A percentile compares a stretch with the other conserved stretches of the same genome.
Evolutionary conservation across 352 stramenopile species (phyloP).

Genomic region (Globisporangium heterothallicum): DNA sequence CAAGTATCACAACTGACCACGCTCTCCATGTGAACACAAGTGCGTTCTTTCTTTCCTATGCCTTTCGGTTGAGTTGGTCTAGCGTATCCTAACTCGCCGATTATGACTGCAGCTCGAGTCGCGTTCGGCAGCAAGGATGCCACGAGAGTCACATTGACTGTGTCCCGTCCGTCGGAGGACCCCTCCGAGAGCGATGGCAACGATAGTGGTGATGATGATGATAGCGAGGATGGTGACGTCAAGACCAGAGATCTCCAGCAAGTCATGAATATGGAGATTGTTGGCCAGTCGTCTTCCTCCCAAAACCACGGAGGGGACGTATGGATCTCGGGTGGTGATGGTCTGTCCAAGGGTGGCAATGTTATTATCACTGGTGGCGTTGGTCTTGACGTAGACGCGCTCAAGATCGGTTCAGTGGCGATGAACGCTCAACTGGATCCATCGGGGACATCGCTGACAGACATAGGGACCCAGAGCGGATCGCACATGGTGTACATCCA

Average conservation of each 20-base stretch:
- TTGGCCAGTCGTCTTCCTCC: slow-evolving; percentile 44
- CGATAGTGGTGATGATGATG: background rate
- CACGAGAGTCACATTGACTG: slow-evolving; percentile 14
- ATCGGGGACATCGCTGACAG: slow-evolving; percentile 35
- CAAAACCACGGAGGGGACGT: slow-evolving; percentile 48
- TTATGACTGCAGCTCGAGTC: slow-evolving; percentile 8
- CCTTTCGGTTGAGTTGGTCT: background rate
- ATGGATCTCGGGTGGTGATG: slow-evolving; percentile 45
- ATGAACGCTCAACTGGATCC: slow-evolving; percentile 55
- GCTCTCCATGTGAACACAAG: slow-evolving; percentile 47
- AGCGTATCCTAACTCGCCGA: background rate
- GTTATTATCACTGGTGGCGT: slow-evolving; percentile 42
- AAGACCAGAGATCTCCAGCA: slow-evolving; percentile 17
- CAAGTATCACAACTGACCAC: slow-evolving; percentile 31
- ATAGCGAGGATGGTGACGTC: slow-evolving; percentile 1
- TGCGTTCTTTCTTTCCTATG: slow-evolving; percentile 8
- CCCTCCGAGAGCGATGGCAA: background rate
- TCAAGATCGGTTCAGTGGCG: slow-evolving; percentile 30
- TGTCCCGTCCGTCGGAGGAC: background rate
- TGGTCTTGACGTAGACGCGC: slow-evolving; percentile 18
- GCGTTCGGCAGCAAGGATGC: slow-evolving; percentile 16
- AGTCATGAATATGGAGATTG: slow-evolving; percentile 37
- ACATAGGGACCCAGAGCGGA: slow-evolving; percentile 50
- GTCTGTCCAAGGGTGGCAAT: slow-evolving; percentile 34
- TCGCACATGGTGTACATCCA: slow-evolving; percentile 52